A percentile compares a stretch with the other conserved stretches of the same genome.
Evolutionary conservation across 345 rosid genomes (phyloP).

Genomic region (Excoecaria cochinchinensis): DNA sequence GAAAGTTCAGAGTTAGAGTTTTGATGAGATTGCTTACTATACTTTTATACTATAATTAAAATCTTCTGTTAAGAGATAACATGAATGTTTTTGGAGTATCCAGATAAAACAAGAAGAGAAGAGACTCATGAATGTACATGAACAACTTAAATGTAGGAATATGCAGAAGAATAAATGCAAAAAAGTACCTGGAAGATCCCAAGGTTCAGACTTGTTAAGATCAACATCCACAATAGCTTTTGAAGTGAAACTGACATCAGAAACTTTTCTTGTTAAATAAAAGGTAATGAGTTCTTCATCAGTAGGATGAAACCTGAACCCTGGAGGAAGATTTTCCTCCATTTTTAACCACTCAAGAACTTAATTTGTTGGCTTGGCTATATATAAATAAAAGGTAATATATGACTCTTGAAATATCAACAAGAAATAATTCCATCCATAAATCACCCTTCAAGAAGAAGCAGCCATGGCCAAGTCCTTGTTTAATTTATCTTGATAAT

Average conservation of each 20-base stretch:
- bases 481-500: slow-evolving; percentile 42
- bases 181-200: slow-evolving; percentile 91
- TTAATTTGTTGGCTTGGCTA: neutral
- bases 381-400: neutral
- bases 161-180: neutral
- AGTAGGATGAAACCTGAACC: slow-evolving; percentile 96
- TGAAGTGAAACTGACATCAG: slow-evolving; percentile 60
- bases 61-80: too few relatives aligned
- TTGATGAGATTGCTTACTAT: too few relatives aligned
- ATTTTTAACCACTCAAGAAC: slow-evolving; percentile 21
- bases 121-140: too few relatives aligned
- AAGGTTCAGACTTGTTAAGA: slow-evolving; percentile 96
- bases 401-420: neutral
- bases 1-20: too few relatives aligned
- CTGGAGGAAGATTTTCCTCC: slow-evolving; percentile 94
- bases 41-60: too few relatives aligned
- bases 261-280: slow-evolving; percentile 67
- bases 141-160: too few relatives aligned
- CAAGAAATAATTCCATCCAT: slow-evolving; percentile 15
- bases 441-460: slow-evolving; percentile 51
- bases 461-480: slow-evolving; percentile 31
- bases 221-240: slow-evolving; percentile 91
- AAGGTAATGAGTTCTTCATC: slow-evolving; percentile 93
- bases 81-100: too few relatives aligned
- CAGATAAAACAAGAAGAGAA: too few relatives aligned